phyloP scores from a whole-genome alignment of 345 rosid genomes.

The Excoecaria agallocha region DNA sequence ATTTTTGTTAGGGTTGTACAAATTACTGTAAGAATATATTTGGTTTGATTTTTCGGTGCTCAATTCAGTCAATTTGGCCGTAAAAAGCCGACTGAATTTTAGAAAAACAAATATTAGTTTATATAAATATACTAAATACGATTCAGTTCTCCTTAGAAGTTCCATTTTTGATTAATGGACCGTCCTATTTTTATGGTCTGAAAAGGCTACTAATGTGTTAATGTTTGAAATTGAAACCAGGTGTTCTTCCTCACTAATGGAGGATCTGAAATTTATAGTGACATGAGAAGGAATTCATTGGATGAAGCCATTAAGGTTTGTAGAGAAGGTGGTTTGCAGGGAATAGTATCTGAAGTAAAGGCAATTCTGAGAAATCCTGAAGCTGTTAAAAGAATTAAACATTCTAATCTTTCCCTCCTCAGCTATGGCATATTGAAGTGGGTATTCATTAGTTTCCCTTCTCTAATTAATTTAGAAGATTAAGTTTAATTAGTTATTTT shows the following conservation, averaged over 20 bases:
- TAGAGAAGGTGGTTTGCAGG: constrained; percentile 27
- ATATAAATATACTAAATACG: no score
- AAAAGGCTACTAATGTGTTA: no score
- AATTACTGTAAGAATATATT: no score
- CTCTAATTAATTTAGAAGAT: neutral
- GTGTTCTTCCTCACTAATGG: constrained; percentile 34
- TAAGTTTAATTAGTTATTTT: neutral
- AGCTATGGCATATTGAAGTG: constrained; percentile 29
- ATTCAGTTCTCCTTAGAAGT: no score
- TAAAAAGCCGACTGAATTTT: no score
- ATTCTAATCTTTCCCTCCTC: constrained; percentile 19
- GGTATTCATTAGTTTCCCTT: neutral
- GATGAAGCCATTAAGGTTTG: constrained; percentile 31
- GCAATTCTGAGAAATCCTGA: constrained; percentile 30
- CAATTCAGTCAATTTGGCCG: no score
- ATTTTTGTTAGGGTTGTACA: neutral
- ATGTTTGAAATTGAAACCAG: constrained; percentile 4
- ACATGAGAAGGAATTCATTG: constrained; percentile 29
- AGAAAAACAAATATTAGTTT: no score
- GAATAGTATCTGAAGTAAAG: constrained; percentile 29
- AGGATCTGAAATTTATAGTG: constrained; percentile 23
- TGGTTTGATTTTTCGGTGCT: no score
- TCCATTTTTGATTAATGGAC: no score
- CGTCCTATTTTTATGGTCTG: no score
- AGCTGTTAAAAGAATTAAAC: constrained; percentile 22